Evolutionary conservation across 192 early-diverging fungal species (phyloP), one percentile per base, ranked within the genome.

Genomic region (Podochytrium sp.): DNA sequence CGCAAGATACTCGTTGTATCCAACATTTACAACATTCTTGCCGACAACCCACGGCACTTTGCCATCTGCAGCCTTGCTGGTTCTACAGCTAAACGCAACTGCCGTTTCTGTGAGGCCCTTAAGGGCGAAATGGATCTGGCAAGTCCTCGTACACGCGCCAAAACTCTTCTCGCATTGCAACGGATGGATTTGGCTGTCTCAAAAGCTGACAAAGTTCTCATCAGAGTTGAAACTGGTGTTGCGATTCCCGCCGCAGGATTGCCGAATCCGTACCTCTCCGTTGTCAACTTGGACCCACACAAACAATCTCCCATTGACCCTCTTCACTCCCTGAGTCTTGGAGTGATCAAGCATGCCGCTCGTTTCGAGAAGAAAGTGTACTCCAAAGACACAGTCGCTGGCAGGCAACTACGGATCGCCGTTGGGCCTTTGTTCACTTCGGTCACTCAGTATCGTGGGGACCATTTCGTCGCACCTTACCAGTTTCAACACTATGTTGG

Each of bases 41-140:
- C 58, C 14, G 58, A 60, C 23, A 60, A 60, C 37, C 58, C 58
- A 29, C 58, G 58, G 10, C 58, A 61, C 32, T 61, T 35, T 35
- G 32, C 29, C 29, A 38, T 61, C 14, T 61, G 58, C 33, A 61
- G 37, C 32, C 14, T 61, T 2, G 58, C 33, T 7, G 58, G 58
- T 7, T 4, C 58, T 35, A 55, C 5, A 4, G 5, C 52, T 14
- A 18, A 25, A 6, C 29, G 29, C 29, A 61, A 61, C 58, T 61
- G 58, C 34, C 3, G 58, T 14, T 29, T 32, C 32, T 61, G 58
- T 61, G 14, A 6, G 7, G 58, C 58, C 32, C 4, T 7, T 14
- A 61, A 61, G 37, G 58, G 58, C 5, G 30, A 61, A 3, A 10
- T 61, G 29, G 4, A 61, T 6, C 10, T 32, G 16, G 33, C 29